A percentile compares a stretch with the other conserved stretches of the same genome.
Conservation (phyloP, 257 asterid genomes). For the Solanum sitiens region DNA sequence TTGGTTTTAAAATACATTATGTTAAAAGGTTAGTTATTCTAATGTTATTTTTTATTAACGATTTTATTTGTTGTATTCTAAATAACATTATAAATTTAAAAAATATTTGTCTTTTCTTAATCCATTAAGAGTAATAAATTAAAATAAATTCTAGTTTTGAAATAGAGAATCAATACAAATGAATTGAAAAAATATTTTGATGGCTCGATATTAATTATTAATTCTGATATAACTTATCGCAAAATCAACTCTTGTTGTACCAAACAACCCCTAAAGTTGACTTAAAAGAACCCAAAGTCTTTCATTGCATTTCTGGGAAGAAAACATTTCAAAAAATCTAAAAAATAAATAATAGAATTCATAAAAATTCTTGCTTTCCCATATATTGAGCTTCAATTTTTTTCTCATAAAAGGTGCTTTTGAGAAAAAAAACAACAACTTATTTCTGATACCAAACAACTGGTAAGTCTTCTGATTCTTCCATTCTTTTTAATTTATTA, state of each 20-base stretch:
- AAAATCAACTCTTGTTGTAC: neutral
- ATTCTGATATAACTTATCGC: too few relatives aligned
- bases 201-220: accelerated
- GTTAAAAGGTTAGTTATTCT: accelerated
- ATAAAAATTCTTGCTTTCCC: neutral
- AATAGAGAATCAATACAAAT: too few relatives aligned
- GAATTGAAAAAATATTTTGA: too few relatives aligned
- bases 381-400: neutral
- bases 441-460: neutral
- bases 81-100: too few relatives aligned
- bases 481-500: neutral
- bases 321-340: neutral
- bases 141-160: too few relatives aligned
- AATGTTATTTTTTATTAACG: too few relatives aligned
- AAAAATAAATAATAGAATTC: neutral
- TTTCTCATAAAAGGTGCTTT: neutral
- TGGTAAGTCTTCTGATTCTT: neutral
- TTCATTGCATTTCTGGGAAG: neutral
- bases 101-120: too few relatives aligned
- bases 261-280: neutral
- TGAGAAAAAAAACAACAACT: neutral
- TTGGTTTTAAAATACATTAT: too few relatives aligned
- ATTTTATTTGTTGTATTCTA: accelerated
- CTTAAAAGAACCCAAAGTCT: neutral
- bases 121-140: too few relatives aligned